Percentiles rank a stretch among this genome's conserved stretches.
Conservation (phyloP, 179 eudicot genomes). For the Patellifolia procumbens region DNA sequence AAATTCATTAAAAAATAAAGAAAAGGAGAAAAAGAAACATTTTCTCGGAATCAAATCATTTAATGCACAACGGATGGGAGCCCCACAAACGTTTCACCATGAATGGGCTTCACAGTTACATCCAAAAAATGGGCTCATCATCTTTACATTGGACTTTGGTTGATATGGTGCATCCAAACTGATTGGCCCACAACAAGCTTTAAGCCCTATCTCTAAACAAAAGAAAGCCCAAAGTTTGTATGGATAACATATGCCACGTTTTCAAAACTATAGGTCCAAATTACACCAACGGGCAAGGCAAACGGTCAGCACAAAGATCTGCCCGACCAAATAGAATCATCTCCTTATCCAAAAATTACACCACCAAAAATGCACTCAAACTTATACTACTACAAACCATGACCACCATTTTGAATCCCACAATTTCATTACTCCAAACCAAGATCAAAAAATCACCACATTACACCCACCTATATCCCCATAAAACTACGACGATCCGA, state of each 20-base stretch:
- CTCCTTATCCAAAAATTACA: conserved; percentile 23
- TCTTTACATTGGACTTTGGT: too few relatives aligned
- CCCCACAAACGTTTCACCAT: too few relatives aligned
- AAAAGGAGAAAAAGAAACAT: too few relatives aligned
- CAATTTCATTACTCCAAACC: conserved; percentile 35
- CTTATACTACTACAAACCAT: conserved; percentile 20
- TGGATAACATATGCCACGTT: conserved; percentile 26
- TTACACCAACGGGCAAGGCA: conserved; percentile 7
- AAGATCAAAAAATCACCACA: conserved; percentile 30
- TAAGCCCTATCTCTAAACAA: neutral
- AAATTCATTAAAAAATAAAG: too few relatives aligned
- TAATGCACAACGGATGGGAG: too few relatives aligned
- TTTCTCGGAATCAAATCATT: too few relatives aligned
- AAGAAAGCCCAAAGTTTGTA: conserved; percentile 3
- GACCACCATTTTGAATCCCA: conserved; percentile 37
- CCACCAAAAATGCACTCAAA: neutral
- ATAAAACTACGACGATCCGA: conserved; percentile 13
- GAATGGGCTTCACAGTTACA: too few relatives aligned
- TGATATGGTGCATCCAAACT: neutral
- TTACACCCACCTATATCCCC: conserved; percentile 20
- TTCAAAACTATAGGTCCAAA: conserved; percentile 26
- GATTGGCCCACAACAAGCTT: neutral
- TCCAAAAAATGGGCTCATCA: too few relatives aligned
- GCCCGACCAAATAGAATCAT: conserved; percentile 17
- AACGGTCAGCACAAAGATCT: conserved; percentile 14